These are phyloP conservation scores for Leucoagaricus sp. DNA, from an alignment of 1,284 basidiomycete species.

Conservation along the genomic window DNA sequence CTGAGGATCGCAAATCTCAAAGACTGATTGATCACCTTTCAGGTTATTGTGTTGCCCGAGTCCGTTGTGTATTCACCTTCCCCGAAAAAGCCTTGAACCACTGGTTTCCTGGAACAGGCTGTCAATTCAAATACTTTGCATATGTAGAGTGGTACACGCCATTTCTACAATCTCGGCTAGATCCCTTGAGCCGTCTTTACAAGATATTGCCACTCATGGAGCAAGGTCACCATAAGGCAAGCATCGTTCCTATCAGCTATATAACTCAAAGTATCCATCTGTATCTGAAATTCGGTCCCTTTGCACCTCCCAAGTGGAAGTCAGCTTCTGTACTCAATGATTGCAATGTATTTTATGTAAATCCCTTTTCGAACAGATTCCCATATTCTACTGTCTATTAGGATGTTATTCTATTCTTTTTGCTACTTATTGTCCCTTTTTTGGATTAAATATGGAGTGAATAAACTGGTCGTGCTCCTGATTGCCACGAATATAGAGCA, in stretches of 20 bases:
- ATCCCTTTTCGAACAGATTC: slow-evolving; percentile 2
- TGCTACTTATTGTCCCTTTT: no score
- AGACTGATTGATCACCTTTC: no score
- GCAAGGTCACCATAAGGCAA: neutral
- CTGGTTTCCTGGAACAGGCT: slow-evolving; percentile 8
- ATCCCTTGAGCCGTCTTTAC: neutral
- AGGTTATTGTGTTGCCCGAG: slow-evolving; percentile 18
- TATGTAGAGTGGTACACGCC: slow-evolving; percentile 30
- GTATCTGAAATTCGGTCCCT: slow-evolving; percentile 6
- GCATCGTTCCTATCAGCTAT: slow-evolving; percentile 8
- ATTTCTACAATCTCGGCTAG: slow-evolving; percentile 16
- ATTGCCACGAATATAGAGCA: no score
- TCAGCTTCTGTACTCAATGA: slow-evolving; percentile 4
- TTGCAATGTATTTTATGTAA: neutral
- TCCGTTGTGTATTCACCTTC: slow-evolving; percentile 25
- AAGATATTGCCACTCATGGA: neutral
- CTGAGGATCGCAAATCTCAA: no score
- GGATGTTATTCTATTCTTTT: no score
- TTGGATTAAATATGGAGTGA: no score
- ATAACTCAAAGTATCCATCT: slow-evolving; percentile 13
- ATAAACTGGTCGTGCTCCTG: no score
- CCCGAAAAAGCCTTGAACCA: slow-evolving; percentile 14
- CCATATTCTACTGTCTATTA: neutral
- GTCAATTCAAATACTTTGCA: slow-evolving; percentile 15
- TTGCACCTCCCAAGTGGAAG: slow-evolving; percentile 8